These are phyloP conservation scores for Triticum urartu DNA, from an alignment of 176 grass and related monocot genomes.

Conservation along the genomic window DNA sequence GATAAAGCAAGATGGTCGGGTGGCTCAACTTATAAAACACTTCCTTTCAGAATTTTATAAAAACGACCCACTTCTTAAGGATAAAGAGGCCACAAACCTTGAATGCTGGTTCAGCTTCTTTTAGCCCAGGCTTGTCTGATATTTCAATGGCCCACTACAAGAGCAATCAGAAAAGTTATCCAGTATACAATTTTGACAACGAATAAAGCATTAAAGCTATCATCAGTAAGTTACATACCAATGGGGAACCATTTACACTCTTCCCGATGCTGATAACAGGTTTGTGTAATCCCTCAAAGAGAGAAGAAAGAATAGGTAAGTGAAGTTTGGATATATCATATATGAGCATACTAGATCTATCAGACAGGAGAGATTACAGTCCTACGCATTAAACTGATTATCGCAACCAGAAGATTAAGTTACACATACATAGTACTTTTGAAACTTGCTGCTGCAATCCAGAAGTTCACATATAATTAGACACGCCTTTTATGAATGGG, in stretches of 20 bases:
- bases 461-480: background rate
- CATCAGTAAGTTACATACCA: conserved; percentile 56
- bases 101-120: conserved; percentile 88
- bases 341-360: conserved; percentile 16
- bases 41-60: background rate
- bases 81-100: conserved; percentile 52
- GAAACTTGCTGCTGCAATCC: background rate
- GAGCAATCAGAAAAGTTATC: conserved; percentile 27
- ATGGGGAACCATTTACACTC: conserved; percentile 75
- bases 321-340: conserved; percentile 30
- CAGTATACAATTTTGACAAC: conserved; percentile 17
- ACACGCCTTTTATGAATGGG: background rate
- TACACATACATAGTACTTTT: background rate
- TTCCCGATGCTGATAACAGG: conserved; percentile 89
- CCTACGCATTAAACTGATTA: background rate
- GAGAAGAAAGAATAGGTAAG: conserved; percentile 71
- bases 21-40: background rate
- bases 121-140: conserved; percentile 82
- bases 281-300: conserved; percentile 91
- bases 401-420: conserved; percentile 15
- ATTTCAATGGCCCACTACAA: conserved; percentile 94
- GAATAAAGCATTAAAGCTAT: background rate
- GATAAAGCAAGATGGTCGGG: background rate
- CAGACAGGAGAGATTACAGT: background rate
- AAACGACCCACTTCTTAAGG: background rate